A percentile compares a stretch with the other conserved stretches of the same genome.
These are phyloP conservation scores for Boletus reticulatus DNA, from an alignment of 768 basidiomycete genomes.

Conservation along the genomic window DNA sequence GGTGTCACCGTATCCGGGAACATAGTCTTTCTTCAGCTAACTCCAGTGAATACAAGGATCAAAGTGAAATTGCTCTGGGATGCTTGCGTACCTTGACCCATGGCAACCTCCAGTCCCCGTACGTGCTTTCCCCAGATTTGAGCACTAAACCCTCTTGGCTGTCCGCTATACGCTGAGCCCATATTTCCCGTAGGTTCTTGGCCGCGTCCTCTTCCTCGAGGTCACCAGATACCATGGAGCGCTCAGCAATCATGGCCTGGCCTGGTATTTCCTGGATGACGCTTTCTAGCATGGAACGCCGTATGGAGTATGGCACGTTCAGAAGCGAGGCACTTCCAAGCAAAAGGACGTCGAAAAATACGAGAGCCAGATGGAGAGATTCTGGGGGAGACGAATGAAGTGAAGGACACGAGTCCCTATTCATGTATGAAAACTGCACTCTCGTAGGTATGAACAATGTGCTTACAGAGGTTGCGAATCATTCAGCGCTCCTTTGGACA, in stretches of 20 bases:
- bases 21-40: conserved; percentile 82
- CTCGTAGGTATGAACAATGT: conserved; percentile 2
- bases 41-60: neutral
- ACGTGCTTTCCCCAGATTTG: conserved; percentile 67
- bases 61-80: conserved; percentile 11
- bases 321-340: conserved; percentile 62
- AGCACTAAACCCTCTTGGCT: conserved; percentile 73
- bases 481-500: conserved; percentile 16
- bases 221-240: conserved; percentile 40
- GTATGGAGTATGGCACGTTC: conserved; percentile 50
- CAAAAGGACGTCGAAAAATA: conserved; percentile 86
- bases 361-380: conserved; percentile 65
- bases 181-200: conserved; percentile 40
- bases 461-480: conserved; percentile 22
- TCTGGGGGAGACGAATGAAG: conserved; percentile 38
- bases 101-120: conserved; percentile 60
- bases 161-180: conserved; percentile 50
- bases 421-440: neutral
- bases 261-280: conserved; percentile 54
- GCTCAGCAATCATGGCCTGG: conserved; percentile 60
- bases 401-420: conserved; percentile 40
- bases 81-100: conserved; percentile 70
- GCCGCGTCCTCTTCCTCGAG: conserved; percentile 11
- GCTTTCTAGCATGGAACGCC: conserved; percentile 61
- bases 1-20: conserved; percentile 78